phyloP scores from a whole-genome alignment of 176 grass and related monocot genomes.

The Zoysia pacifica region DNA sequence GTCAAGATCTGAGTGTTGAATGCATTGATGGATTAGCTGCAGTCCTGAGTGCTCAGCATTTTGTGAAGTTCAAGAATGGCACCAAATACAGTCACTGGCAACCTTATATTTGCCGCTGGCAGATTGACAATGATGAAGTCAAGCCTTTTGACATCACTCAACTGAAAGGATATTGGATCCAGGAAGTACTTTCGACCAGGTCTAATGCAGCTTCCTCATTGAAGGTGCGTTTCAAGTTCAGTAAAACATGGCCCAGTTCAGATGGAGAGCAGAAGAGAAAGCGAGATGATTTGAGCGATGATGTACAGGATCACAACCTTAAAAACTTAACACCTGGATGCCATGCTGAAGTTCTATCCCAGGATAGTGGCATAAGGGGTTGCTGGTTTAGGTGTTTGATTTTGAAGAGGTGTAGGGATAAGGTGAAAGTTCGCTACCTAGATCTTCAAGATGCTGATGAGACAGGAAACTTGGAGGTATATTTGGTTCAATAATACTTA shows the following conservation, averaged over 20 bases:
- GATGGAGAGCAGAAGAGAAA: slow-evolving; percentile 59
- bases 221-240: slow-evolving; percentile 79
- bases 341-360: slow-evolving; percentile 70
- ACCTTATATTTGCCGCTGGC: slow-evolving; percentile 67
- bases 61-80: slow-evolving; percentile 62
- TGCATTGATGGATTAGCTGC: slow-evolving; percentile 93
- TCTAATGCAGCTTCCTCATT: slow-evolving; percentile 56
- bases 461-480: slow-evolving; percentile 71
- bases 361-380: slow-evolving; percentile 92
- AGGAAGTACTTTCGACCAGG: slow-evolving; percentile 77
- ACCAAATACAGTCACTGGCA: slow-evolving; percentile 43
- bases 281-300: slow-evolving; percentile 8
- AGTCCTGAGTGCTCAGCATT: slow-evolving; percentile 79
- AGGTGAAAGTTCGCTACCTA: slow-evolving; percentile 73
- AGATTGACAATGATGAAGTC: slow-evolving; percentile 69
- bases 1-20: slow-evolving; percentile 91
- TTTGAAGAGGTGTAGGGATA: slow-evolving; percentile 69
- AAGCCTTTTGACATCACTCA: slow-evolving; percentile 82
- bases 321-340: slow-evolving; percentile 59
- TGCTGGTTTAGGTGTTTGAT: slow-evolving; percentile 94
- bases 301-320: slow-evolving; percentile 29
- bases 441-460: slow-evolving; percentile 87
- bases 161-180: slow-evolving; percentile 89
- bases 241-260: slow-evolving; percentile 42
- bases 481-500: slow-evolving; percentile 9